Percentiles rank a stretch among this genome's conserved stretches.
Conservation (phyloP, 768 basidiomycete genomes). For the Phlegmacium glaucopus region DNA sequence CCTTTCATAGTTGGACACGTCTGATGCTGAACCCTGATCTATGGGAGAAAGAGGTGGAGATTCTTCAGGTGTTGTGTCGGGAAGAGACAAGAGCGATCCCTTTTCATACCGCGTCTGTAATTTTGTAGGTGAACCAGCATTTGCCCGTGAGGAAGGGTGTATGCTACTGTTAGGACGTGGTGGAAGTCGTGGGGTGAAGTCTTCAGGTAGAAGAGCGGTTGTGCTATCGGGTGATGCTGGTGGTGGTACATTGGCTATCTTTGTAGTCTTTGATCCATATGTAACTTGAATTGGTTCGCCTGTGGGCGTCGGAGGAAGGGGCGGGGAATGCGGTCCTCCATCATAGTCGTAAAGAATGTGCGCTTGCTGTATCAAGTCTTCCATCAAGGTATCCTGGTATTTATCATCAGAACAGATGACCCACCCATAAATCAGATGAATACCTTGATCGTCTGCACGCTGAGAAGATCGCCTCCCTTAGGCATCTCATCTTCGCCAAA, state of each 20-base stretch:
- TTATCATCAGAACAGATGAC: not conserved
- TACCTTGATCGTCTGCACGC: slow-evolving; percentile 75
- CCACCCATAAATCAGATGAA: not conserved
- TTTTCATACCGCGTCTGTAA: slow-evolving; percentile 22
- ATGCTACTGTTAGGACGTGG: slow-evolving; percentile 69
- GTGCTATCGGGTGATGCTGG: slow-evolving; percentile 13
- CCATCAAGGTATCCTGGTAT: slow-evolving; percentile 59
- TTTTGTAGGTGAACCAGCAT: slow-evolving; percentile 48
- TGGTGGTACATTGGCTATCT: slow-evolving; percentile 49
- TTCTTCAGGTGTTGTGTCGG: slow-evolving; percentile 12
- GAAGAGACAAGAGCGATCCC: slow-evolving; percentile 20
- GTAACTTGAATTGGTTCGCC: slow-evolving; percentile 55
- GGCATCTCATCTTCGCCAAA: slow-evolving; percentile 92
- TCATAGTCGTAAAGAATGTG: slow-evolving; percentile 66
- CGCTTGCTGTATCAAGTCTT: slow-evolving; percentile 76
- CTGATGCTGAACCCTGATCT: slow-evolving; percentile 6
- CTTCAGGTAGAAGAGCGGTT: slow-evolving; percentile 40
- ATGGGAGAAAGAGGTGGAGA: slow-evolving; percentile 25
- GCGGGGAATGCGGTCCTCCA: slow-evolving; percentile 50
- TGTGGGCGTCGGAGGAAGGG: slow-evolving; percentile 68
- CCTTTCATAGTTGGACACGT: slow-evolving; percentile 10
- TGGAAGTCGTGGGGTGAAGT: slow-evolving; percentile 73
- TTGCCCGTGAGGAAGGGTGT: slow-evolving; percentile 67
- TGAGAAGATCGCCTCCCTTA: slow-evolving; percentile 72
- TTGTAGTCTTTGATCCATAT: slow-evolving; percentile 75